Percentiles rank a stretch among this genome's conserved stretches.
Conservation (phyloP, 352 stramenopile species). For the Albugo candida region DNA sequence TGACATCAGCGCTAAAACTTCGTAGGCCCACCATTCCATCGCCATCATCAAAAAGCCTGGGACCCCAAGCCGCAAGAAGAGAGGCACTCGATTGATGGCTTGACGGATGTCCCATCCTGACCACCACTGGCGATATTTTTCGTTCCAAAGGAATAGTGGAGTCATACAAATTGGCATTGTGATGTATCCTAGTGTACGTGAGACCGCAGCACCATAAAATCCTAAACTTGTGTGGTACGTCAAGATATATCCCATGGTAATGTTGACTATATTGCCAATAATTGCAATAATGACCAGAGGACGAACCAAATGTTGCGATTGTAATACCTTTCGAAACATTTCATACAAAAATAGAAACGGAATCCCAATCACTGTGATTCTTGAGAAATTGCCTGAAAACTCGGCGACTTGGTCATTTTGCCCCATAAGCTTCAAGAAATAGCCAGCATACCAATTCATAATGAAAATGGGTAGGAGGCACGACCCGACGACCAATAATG, state of each 20-base stretch:
- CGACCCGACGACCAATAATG: slow-evolving; percentile 34
- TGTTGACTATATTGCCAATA: slow-evolving; percentile 39
- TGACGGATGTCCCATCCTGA: slow-evolving; percentile 22
- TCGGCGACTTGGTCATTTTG: slow-evolving; percentile 19
- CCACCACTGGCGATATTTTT: slow-evolving; percentile 21
- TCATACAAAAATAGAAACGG: slow-evolving; percentile 66
- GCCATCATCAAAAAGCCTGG: slow-evolving; percentile 35
- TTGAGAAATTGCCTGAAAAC: slow-evolving; percentile 33
- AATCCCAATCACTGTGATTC: slow-evolving; percentile 38
- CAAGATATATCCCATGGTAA: slow-evolving; percentile 43
- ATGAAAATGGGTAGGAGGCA: slow-evolving; percentile 36
- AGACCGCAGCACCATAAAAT: slow-evolving; percentile 55
- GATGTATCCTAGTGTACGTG: slow-evolving; percentile 33
- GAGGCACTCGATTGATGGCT: slow-evolving; percentile 12
- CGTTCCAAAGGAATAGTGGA: slow-evolving; percentile 9
- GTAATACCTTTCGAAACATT: slow-evolving; percentile 45
- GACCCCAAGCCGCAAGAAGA: slow-evolving; percentile 28
- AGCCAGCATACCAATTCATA: slow-evolving; percentile 54
- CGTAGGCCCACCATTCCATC: slow-evolving; percentile 50
- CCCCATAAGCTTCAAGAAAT: slow-evolving; percentile 36
- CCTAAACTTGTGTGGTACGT: slow-evolving; percentile 41
- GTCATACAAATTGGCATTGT: slow-evolving; percentile 20
- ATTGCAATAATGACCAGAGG: slow-evolving; percentile 40
- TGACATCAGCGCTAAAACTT: slow-evolving; percentile 31
- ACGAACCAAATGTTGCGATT: slow-evolving; percentile 46